These are phyloP conservation scores for Sequoia sempervirens DNA, from an alignment of 75 land plant genomes.

Conservation along the genomic window DNA sequence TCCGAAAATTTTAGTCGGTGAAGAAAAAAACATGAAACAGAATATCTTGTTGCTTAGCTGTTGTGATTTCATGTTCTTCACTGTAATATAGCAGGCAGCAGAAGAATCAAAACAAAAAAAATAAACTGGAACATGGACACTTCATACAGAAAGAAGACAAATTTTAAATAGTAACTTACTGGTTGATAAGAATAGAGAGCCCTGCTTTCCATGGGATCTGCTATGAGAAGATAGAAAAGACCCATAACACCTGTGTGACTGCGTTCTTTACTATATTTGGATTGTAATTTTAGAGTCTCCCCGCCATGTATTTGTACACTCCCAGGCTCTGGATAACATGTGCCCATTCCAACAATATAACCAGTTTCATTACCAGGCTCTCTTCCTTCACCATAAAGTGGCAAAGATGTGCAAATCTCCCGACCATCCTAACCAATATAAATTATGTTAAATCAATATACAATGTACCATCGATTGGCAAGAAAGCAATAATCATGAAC, in stretches of 20 bases:
- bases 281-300: slow-evolving; percentile 49
- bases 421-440: slow-evolving; percentile 57
- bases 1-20: background rate
- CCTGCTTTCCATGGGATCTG: slow-evolving; percentile 20
- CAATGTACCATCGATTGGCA: background rate
- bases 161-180: background rate
- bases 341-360: slow-evolving; percentile 81
- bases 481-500: background rate
- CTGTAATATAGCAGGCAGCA: background rate
- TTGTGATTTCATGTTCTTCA: background rate
- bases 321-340: slow-evolving; percentile 80
- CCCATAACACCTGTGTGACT: slow-evolving; percentile 90
- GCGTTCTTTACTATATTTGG: slow-evolving; percentile 48
- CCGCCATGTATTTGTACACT: slow-evolving; percentile 45
- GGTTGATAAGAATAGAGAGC: background rate
- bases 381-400: slow-evolving; percentile 66
- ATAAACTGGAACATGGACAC: background rate
- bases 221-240: slow-evolving; percentile 60
- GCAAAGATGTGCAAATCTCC: slow-evolving; percentile 61
- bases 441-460: background rate
- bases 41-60: background rate
- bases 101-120: background rate
- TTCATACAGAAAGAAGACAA: background rate
- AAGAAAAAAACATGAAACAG: background rate
- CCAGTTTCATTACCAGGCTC: slow-evolving; percentile 81